phyloP scores from a whole-genome alignment of 1,284 basidiomycete genomes.

The Pterula multifida region DNA sequence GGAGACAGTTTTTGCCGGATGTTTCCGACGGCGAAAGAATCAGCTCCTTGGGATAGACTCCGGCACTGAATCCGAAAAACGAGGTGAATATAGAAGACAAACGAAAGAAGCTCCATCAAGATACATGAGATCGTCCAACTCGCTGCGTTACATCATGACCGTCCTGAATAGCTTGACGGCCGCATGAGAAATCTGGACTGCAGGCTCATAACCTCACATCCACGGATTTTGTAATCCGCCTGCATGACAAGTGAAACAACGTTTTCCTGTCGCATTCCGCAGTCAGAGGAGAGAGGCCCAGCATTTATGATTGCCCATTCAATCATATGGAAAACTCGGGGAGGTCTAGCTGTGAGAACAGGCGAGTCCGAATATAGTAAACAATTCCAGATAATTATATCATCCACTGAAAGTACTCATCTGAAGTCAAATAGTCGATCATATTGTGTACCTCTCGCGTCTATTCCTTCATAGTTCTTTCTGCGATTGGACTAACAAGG shows the following conservation, averaged over 20 bases:
- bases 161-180: too few species aligned
- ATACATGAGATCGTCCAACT: not conserved
- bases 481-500: too few species aligned
- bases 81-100: not conserved
- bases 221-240: not conserved
- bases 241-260: not conserved
- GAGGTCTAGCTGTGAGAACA: not conserved
- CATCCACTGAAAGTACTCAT: not conserved
- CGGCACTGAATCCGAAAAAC: not conserved
- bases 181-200: not conserved
- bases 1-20: not conserved
- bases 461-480: too few species aligned
- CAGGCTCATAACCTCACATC: not conserved
- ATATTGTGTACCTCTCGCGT: too few species aligned
- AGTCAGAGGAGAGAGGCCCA: not conserved
- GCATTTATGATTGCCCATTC: not conserved
- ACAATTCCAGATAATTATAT: not conserved
- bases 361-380: not conserved
- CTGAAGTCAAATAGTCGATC: too few species aligned
- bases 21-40: not conserved
- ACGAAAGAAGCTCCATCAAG: not conserved
- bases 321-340: not conserved
- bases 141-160: too few species aligned
- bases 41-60: not conserved
- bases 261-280: not conserved